Conservation (phyloP, 108 stramenopile genomes). For the Cyclotella choctawhatcheeana region DNA sequence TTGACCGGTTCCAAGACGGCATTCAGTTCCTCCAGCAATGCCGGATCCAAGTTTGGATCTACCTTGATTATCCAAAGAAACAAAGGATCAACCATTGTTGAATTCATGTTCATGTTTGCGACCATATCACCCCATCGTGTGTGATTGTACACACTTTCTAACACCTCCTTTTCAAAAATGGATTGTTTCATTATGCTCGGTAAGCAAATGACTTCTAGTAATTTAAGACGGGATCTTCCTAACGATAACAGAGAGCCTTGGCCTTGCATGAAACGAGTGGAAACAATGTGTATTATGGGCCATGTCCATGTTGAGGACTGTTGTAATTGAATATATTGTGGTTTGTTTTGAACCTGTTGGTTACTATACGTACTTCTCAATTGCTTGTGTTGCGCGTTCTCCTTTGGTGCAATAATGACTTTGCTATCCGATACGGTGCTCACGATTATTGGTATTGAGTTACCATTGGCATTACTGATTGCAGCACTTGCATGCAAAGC, state of each 20-base stretch:
- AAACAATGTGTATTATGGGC: constrained; percentile 75
- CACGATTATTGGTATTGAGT: no score
- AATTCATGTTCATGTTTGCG: neutral
- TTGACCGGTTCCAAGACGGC: constrained; percentile 45
- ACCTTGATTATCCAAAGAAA: constrained; percentile 88
- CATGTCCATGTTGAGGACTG: constrained; percentile 35
- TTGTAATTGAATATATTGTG: neutral
- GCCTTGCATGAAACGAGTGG: constrained; percentile 88
- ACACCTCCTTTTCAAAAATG: constrained; percentile 13
- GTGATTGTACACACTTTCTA: constrained; percentile 22
- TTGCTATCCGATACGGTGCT: no score
- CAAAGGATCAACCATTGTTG: constrained; percentile 31
- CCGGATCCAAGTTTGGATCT: constrained; percentile 66
- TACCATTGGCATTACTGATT: no score
- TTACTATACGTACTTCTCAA: no score
- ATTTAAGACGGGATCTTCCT: constrained; percentile 66
- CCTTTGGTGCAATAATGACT: no score
- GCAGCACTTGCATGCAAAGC: no score
- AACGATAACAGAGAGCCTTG: constrained; percentile 61
- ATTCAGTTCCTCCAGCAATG: constrained; percentile 49
- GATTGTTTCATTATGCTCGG: constrained; percentile 57
- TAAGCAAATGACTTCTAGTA: constrained; percentile 71
- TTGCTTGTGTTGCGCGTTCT: neutral
- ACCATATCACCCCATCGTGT: constrained; percentile 29
- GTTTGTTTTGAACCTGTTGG: neutral